Evolutionary conservation across 1,284 basidiomycete genomes (phyloP).

Genomic region (Filobasidium uniguttulatum): DNA sequence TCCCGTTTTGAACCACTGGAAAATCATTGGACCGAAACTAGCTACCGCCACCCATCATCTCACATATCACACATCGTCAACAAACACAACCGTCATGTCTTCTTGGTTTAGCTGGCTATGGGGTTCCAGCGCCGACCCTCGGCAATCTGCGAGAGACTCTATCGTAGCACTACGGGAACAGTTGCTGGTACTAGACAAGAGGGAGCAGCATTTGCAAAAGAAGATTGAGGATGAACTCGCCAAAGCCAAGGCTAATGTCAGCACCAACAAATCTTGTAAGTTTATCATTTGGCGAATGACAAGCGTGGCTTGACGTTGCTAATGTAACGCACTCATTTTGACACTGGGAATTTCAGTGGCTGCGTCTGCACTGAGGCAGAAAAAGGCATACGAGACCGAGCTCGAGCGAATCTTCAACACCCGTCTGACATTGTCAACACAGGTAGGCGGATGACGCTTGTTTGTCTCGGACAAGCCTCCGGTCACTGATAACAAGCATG

Average conservation of each 20-base stretch:
- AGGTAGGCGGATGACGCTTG: conserved; percentile 42
- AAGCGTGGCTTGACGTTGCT: too few species aligned
- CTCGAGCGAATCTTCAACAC: conserved; percentile 75
- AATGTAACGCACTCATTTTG: background rate
- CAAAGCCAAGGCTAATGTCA: conserved; percentile 85
- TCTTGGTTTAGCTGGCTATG: background rate
- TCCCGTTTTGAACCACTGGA: too few species aligned
- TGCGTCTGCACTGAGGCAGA: conserved; percentile 75
- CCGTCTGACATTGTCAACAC: conserved; percentile 84
- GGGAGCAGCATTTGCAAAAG: conserved; percentile 90
- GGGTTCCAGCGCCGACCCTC: conserved; percentile 44
- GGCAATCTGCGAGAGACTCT: conserved; percentile 65
- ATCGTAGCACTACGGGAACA: conserved; percentile 76
- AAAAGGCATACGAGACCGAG: conserved; percentile 81
- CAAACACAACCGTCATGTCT: background rate
- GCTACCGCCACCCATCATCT: too few species aligned
- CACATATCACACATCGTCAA: background rate
- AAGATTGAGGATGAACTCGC: conserved; percentile 89
- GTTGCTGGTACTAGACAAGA: conserved; percentile 95
- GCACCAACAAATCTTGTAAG: conserved; percentile 84
- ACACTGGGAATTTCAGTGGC: conserved; percentile 45
- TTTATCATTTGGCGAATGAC: too few species aligned
- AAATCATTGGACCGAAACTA: too few species aligned
- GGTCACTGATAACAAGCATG: background rate
- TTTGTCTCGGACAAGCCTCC: too few species aligned